Percentiles rank a stretch among this genome's conserved stretches.
Evolutionary conservation across 2,329 filamentous ascomycete genomes (phyloP).

Genomic region (Pseudogymnoascus sp.): DNA sequence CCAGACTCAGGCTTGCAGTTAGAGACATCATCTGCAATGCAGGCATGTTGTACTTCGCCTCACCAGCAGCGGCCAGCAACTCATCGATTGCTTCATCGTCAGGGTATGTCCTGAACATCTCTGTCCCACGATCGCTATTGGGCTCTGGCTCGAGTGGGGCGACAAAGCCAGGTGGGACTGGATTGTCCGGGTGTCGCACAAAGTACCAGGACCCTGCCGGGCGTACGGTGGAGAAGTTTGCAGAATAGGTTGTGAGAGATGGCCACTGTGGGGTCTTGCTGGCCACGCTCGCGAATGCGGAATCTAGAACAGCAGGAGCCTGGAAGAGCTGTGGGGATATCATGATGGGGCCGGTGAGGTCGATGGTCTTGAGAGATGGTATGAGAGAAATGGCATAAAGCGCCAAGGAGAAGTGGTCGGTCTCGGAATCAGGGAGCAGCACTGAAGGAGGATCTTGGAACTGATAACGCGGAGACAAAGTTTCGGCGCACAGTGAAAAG

Average conservation of each 20-base stretch:
- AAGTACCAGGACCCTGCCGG: slow-evolving; percentile 10
- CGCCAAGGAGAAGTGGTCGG: slow-evolving; percentile 8
- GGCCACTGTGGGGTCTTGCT: not conserved
- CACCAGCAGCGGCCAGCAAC: slow-evolving; percentile 7
- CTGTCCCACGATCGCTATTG: not conserved
- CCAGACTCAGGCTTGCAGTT: not conserved
- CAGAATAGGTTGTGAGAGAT: not conserved
- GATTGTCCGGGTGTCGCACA: not conserved
- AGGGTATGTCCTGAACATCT: slow-evolving; percentile 9
- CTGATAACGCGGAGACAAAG: not conserved
- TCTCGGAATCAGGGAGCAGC: not conserved
- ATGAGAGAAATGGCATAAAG: slow-evolving; percentile 9
- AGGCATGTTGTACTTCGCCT: slow-evolving; percentile 8
- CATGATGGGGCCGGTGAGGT: slow-evolving; percentile 10
- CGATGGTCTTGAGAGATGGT: slow-evolving; percentile 7
- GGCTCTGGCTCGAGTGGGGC: not conserved
- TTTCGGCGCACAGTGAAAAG: not conserved
- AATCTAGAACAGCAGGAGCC: not conserved
- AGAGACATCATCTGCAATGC: slow-evolving; percentile 5
- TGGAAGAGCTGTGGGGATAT: slow-evolving; percentile 11
- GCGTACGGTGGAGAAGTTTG: not conserved
- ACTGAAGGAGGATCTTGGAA: not conserved
- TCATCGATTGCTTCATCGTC: not conserved
- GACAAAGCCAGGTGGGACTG: not conserved
- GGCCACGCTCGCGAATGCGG: not conserved